Conservation (phyloP, 495 filamentous ascomycete genomes). For the Barbatosphaeria neglecta region DNA sequence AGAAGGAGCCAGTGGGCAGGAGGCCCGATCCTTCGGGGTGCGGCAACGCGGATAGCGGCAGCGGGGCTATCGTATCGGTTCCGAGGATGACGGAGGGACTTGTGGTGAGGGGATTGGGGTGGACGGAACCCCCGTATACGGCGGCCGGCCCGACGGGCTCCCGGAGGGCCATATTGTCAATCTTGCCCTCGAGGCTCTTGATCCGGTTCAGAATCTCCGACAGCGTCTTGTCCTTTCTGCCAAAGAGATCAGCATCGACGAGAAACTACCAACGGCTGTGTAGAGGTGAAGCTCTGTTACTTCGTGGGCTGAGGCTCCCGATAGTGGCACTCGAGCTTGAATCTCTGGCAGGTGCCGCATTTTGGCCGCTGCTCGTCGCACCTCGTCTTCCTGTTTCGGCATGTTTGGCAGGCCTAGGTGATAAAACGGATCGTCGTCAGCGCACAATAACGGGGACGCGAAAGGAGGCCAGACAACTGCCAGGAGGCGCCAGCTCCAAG, state of each 20-base stretch:
- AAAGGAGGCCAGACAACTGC: background rate
- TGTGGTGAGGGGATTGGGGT: constrained; percentile 4
- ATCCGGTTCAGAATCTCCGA: constrained; percentile 46
- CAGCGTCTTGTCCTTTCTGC: constrained; percentile 51
- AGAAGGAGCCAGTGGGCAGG: background rate
- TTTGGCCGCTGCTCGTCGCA: constrained; percentile 80
- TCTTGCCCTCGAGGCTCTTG: constrained; percentile 38
- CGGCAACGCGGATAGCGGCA: background rate
- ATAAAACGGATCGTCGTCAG: constrained; percentile 21
- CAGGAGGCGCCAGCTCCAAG: background rate
- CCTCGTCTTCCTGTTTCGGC: constrained; percentile 74
- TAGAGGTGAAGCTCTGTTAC: constrained; percentile 28
- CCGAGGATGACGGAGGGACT: constrained; percentile 1
- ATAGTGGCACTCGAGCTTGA: constrained; percentile 45
- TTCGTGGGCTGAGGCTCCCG: constrained; percentile 51
- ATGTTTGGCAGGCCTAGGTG: constrained; percentile 66
- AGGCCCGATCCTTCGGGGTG: background rate
- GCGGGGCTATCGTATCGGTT: background rate
- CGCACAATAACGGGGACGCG: background rate
- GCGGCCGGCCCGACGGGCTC: constrained; percentile 9
- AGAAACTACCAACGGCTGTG: background rate
- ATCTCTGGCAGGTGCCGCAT: constrained; percentile 47
- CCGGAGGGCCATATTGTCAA: constrained; percentile 27
- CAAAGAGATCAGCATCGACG: constrained; percentile 3
- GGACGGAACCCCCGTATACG: constrained; percentile 6